These are phyloP conservation scores for Beauveria sp. DNA, from an alignment of 2,329 filamentous ascomycete species.

Conservation along the genomic window DNA sequence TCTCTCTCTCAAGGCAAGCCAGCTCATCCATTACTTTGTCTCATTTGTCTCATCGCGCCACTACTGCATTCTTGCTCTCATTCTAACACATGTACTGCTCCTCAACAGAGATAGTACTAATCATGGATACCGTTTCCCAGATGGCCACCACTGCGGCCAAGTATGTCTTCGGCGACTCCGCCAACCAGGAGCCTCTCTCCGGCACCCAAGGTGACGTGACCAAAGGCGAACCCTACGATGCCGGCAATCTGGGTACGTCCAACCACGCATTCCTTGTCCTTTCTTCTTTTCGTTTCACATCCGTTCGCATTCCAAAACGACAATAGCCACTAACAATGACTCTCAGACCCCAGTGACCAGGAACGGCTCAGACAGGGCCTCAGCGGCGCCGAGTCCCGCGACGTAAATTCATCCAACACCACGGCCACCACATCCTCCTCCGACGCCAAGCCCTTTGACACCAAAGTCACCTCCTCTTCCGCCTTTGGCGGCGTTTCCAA, in stretches of 20 bases:
- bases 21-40: neutral
- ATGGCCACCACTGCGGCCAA: constrained; percentile 35
- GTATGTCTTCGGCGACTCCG: constrained; percentile 34
- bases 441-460: neutral
- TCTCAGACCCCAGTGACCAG: neutral
- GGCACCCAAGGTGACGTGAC: constrained; percentile 61
- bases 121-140: constrained; percentile 59
- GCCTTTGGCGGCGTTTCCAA: neutral
- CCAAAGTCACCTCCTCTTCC: neutral
- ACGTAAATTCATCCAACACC: neutral
- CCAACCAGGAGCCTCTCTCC: constrained; percentile 58
- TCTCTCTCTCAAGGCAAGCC: neutral
- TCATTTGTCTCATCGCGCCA: neutral
- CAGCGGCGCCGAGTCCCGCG: constrained; percentile 9
- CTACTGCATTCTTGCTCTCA: neutral
- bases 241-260: constrained; percentile 58
- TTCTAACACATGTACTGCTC: neutral
- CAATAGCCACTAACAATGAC: neutral
- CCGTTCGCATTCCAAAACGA: no score
- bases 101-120: constrained; percentile 13
- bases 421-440: neutral
- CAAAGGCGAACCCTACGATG: constrained; percentile 67
- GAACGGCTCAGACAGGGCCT: constrained; percentile 24
- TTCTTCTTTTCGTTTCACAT: neutral
- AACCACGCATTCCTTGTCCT: neutral